Base-by-base conservation (phyloP, 805 yeast species). In the Metschnikowia arizonensis region DNA sequence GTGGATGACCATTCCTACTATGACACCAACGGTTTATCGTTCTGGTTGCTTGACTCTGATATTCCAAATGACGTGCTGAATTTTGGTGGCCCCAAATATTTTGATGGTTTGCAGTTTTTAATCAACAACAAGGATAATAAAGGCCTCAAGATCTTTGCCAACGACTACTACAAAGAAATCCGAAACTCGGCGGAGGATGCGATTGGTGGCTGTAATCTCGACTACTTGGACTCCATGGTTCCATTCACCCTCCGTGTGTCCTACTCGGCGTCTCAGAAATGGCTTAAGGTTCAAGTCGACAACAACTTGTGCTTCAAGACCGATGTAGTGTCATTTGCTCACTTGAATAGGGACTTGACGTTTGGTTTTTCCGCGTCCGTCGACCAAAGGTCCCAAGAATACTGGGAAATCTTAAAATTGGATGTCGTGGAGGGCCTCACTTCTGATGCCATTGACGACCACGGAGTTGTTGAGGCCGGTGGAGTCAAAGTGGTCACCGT, bases 241-340 rank as follows among this genome's bases (percentile, higher is more conserved):
- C 95, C 95, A 9, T 68, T 77, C 19, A 82, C 86, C 1, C 43
- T 84, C n/a, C 77, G 88, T 63, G 52, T 85, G 11, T 78, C 83
- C 7, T 83, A 83, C 55, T 75, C 79, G 19, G 61, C 62, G 8
- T 59, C 65, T 33, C 60, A 61, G 23, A 66, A 69, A 12, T 62
- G 76, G 48, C 69, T 82, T 50, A 82, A 83, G 52, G 73, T 85
- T n/a, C 88, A 85, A 50, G 66, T 83, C 40, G 88, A 85, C 62
- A 85, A 85, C 60, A 79, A 76, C 53, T 69, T 85, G 46, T 81
- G 89, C 57, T 78, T 85, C 62, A 81, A 81, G 61, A 81, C 89
- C 0, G 75, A 78, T 47, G 62, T 77, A 44, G 66, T 85, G 30
- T 58, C 63, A 29, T 58, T 85, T 15, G 78, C 78, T 26, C 49